A percentile compares a stretch with the other conserved stretches of the same genome.
Evolutionary conservation across 2,329 filamentous ascomycete species (phyloP).

Genomic region (Byssothecium circinans): DNA sequence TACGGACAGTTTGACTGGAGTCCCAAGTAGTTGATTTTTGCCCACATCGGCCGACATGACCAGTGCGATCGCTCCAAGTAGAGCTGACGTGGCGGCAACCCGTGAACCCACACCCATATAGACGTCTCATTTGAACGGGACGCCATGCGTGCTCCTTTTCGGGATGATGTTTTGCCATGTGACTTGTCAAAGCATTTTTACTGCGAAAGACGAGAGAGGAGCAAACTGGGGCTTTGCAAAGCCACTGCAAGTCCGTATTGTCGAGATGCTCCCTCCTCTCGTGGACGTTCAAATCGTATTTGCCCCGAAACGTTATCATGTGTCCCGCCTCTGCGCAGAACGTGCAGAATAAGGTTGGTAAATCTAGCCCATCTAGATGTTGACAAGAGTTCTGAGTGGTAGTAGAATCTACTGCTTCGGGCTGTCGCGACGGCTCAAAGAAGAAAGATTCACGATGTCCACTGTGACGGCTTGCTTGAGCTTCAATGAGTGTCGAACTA

Average conservation of each 20-base stretch:
- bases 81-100: conserved; percentile 4
- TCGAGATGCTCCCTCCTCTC: conserved; percentile 8
- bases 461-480: too few species aligned
- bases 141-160: neutral
- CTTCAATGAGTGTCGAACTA: too few species aligned
- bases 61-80: conserved; percentile 10
- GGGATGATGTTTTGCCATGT: conserved; percentile 7
- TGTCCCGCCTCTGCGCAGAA: conserved; percentile 7
- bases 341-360: neutral
- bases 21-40: conserved; percentile 6
- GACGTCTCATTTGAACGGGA: neutral
- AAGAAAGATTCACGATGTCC: too few species aligned
- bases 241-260: conserved; percentile 8
- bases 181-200: conserved; percentile 7
- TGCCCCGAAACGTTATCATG: conserved; percentile 2
- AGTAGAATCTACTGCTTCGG: too few species aligned
- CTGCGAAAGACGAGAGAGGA: conserved; percentile 2
- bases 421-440: too few species aligned
- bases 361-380: neutral
- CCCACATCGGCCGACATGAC: conserved; percentile 12
- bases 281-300: conserved; percentile 15
- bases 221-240: conserved; percentile 6
- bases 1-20: conserved; percentile 11
- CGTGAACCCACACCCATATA: conserved; percentile 15
- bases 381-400: too few species aligned